Base-by-base conservation (phyloP, 495 filamentous ascomycete species). In the Lophiotrema nucula region DNA sequence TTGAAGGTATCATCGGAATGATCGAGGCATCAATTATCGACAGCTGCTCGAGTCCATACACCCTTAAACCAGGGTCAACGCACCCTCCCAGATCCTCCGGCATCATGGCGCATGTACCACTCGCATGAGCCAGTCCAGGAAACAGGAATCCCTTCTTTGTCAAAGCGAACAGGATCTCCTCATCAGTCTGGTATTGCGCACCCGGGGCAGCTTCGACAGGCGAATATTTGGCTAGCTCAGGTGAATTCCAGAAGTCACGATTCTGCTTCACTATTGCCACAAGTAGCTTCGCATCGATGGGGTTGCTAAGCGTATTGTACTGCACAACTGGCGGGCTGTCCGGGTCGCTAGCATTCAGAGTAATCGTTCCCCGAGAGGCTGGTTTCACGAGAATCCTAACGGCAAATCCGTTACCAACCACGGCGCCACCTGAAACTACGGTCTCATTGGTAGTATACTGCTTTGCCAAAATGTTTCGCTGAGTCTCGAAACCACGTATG, bases 11-110 rank as follows among this genome's bases (percentile, higher is more conserved):
- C 35, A 65, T 39, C 13, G 65, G 65, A 3, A 68, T 31, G 4
- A 68, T 56, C 47, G 57, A 62, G 11, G 66, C 64, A 64, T 67
- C 66, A 6, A 66, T 49, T 18, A 61, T 49, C 2, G 54, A 38
- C 31, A 69, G 19, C 25, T 44, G 49, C 27, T 58, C 11, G 16
- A 61, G 38, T 0, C 66, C 63, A 60, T 69, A 69, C 3, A 69
- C 55, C 22, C 52, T 53, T 1, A 69, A 24, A 16, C 48, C 33
- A 8, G n/a, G 26, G 37, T 48, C 59, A 13, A 69, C 64, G 26
- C 49, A 48, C 11, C 66, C 60, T 6, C 66, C 63, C n/a, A 47
- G 25, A 16, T 64, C 50, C 47, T 62, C 46, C 44, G 54, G 48
- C 58, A 66, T 47, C 65, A 68, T 68, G 4, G 52, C 26, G 22